phyloP scores from a whole-genome alignment of 768 basidiomycete species.

The Asterophora lycoperdoides region DNA sequence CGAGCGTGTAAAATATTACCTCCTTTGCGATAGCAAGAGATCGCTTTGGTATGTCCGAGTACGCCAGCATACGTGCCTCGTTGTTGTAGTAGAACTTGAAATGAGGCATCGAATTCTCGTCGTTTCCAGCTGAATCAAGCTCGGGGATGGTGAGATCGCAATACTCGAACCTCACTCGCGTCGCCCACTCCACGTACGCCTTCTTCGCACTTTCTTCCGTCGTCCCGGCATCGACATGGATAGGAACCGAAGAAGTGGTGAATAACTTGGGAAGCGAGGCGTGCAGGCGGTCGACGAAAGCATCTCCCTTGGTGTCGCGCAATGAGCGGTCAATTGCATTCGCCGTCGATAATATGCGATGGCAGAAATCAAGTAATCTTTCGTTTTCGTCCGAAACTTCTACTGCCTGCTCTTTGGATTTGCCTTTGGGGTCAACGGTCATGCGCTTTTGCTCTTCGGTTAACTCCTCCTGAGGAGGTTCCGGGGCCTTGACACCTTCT shows the following conservation, averaged over 20 bases:
- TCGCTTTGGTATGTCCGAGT: conserved; percentile 84
- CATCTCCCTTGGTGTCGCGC: conserved; percentile 83
- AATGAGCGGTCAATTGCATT: conserved; percentile 84
- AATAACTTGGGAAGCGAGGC: conserved; percentile 71
- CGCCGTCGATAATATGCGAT: conserved; percentile 78
- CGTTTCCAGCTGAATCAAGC: conserved; percentile 22
- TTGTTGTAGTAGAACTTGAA: conserved; percentile 82
- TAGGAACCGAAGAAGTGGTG: conserved; percentile 39
- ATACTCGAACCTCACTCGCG: conserved; percentile 79
- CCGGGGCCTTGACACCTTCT: conserved; percentile 54
- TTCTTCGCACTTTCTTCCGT: conserved; percentile 67
- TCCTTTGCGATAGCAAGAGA: conserved; percentile 95
- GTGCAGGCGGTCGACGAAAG: conserved; percentile 77
- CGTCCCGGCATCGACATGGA: conserved; percentile 45
- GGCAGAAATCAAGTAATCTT: conserved; percentile 77
- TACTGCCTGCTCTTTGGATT: conserved; percentile 51
- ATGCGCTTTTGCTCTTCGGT: conserved; percentile 90
- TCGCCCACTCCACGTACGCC: conserved; percentile 84
- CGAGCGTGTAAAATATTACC: conserved; percentile 33
- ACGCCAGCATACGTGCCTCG: conserved; percentile 80
- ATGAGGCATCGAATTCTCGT: conserved; percentile 55
- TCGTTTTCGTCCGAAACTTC: conserved; percentile 66
- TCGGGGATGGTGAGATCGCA: conserved; percentile 69
- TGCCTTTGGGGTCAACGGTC: conserved; percentile 63
- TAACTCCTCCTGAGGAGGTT: conserved; percentile 55